These are phyloP conservation scores for Apostasia ramifera DNA, from an alignment of 106 monocot genomes.

Conservation along the genomic window DNA sequence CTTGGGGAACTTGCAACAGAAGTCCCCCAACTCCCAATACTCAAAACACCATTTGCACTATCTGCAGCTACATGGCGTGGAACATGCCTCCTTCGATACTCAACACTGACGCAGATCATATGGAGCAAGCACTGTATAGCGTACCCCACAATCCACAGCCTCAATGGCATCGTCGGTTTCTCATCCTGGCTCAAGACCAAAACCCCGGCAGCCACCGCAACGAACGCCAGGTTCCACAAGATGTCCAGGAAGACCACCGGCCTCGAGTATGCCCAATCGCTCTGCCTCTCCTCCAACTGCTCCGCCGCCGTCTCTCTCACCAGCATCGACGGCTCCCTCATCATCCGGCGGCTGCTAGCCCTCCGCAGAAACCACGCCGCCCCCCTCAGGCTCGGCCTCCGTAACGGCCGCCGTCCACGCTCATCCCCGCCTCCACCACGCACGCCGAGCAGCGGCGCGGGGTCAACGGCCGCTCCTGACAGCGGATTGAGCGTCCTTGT, in stretches of 20 bases:
- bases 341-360: conserved; percentile 34
- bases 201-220: conserved; percentile 29
- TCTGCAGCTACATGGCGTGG: not conserved
- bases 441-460: conserved; percentile 13
- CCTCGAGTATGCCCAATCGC: conserved; percentile 57
- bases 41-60: conserved; percentile 4
- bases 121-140: conserved; percentile 45
- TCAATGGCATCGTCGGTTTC: conserved; percentile 40
- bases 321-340: conserved; percentile 47
- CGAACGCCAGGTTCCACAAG: conserved; percentile 53
- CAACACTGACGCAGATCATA: conserved; percentile 42
- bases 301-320: conserved; percentile 51
- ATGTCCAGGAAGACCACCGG: conserved; percentile 60
- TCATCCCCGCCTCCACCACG: conserved; percentile 18
- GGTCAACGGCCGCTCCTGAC: conserved; percentile 3
- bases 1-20: conserved; percentile 17
- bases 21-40: conserved; percentile 3
- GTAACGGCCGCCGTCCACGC: not conserved
- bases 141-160: conserved; percentile 50
- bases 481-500: conserved; percentile 8
- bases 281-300: conserved; percentile 57
- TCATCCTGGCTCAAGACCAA: conserved; percentile 33
- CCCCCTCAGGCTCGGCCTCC: conserved; percentile 21
- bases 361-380: conserved; percentile 45
- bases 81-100: conserved; percentile 29